A percentile compares a stretch with the other conserved stretches of the same genome.
phyloP scores from a whole-genome alignment of 371 early-diverging fungal species.

The Encephalitozoon cuniculi region DNA sequence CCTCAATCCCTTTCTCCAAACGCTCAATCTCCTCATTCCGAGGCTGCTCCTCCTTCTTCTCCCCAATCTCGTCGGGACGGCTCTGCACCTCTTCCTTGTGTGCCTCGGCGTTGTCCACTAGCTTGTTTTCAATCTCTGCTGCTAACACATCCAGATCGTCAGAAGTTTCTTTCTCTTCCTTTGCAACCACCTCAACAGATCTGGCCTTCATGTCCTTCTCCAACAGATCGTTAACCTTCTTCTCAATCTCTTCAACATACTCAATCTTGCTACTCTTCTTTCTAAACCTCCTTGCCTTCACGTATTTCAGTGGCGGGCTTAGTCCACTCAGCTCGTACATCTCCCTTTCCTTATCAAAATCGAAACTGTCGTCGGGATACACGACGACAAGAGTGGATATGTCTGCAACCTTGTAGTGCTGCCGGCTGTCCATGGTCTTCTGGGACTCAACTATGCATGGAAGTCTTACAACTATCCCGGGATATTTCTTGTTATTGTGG shows the following conservation, averaged over 20 bases:
- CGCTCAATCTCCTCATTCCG: slow-evolving; percentile 7
- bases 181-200: slow-evolving; percentile 59
- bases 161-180: slow-evolving; percentile 59
- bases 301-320: slow-evolving; percentile 76
- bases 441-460: slow-evolving; percentile 90
- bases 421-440: slow-evolving; percentile 81
- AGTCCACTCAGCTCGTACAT: slow-evolving; percentile 64
- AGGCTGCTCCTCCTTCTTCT: background rate
- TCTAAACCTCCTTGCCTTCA: slow-evolving; percentile 73
- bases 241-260: slow-evolving; percentile 73
- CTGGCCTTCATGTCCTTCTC: slow-evolving; percentile 71
- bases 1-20: slow-evolving; percentile 24
- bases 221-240: slow-evolving; percentile 72
- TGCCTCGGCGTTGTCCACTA: background rate
- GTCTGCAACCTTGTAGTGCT: slow-evolving; percentile 87
- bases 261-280: slow-evolving; percentile 66
- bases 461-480: slow-evolving; percentile 68
- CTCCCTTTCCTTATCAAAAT: slow-evolving; percentile 33
- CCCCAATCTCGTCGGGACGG: background rate
- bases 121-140: slow-evolving; percentile 58
- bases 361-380: slow-evolving; percentile 25
- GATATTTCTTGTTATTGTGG: slow-evolving; percentile 27
- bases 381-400: slow-evolving; percentile 55
- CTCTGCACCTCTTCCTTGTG: background rate
- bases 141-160: slow-evolving; percentile 50